A percentile compares a stretch with the other conserved stretches of the same genome.
phyloP scores from a whole-genome alignment of 2,329 filamentous ascomycete genomes.

The Grosmannia huntii region DNA sequence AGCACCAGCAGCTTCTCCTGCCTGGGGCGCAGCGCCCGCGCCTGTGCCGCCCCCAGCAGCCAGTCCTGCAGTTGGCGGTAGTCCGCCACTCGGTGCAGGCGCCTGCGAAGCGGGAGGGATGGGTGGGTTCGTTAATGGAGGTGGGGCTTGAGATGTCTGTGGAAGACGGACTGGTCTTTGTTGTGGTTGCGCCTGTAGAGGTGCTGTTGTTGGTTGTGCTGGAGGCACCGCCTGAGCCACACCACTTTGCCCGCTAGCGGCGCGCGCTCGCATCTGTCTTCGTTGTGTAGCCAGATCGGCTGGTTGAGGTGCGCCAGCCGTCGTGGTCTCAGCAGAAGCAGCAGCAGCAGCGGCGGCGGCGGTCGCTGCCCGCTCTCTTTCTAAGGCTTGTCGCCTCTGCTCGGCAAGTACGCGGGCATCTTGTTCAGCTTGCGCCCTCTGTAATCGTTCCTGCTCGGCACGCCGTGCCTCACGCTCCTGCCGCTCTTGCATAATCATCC shows the following conservation, averaged over 20 bases:
- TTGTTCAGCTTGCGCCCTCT: constrained; percentile 44
- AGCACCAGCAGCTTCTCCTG: constrained; percentile 18
- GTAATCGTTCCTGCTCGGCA: constrained; percentile 52
- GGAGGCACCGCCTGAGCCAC: constrained; percentile 1
- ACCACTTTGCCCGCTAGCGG: constrained; percentile 7
- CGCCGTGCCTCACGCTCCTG: constrained; percentile 61
- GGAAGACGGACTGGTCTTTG: constrained; percentile 5
- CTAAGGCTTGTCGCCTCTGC: constrained; percentile 25
- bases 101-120: background rate
- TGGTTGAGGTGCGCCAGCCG: constrained; percentile 12
- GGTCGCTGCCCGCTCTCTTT: constrained; percentile 10
- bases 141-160: background rate
- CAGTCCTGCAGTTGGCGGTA: constrained; percentile 6
- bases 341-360: constrained; percentile 16
- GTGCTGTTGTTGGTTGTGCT: constrained; percentile 7
- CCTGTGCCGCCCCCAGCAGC: background rate
- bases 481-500: constrained; percentile 84
- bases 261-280: constrained; percentile 20
- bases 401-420: constrained; percentile 43
- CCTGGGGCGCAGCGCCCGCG: constrained; percentile 9
- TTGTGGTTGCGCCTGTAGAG: constrained; percentile 5
- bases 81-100: background rate
- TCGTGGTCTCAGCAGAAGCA: constrained; percentile 10
- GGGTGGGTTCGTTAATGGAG: background rate
- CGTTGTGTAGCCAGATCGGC: constrained; percentile 22